A percentile compares a stretch with the other conserved stretches of the same genome.
Conservation (phyloP, 2,329 filamentous ascomycete species). For the Diaporthe velutina region DNA sequence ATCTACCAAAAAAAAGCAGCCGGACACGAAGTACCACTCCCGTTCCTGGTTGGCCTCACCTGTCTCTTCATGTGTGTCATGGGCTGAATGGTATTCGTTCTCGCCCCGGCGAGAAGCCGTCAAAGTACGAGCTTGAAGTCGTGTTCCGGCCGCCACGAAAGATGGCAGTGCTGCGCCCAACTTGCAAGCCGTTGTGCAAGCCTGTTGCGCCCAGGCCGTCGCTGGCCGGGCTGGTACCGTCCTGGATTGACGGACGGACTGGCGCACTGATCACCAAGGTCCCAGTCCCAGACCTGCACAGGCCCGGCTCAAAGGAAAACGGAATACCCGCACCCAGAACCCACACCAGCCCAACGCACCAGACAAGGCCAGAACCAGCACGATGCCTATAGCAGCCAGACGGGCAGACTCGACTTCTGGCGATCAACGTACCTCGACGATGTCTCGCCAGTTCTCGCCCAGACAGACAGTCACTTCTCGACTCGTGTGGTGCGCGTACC, state of each 20-base stretch:
- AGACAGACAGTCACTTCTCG: not conserved
- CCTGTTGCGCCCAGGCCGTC: slow-evolving; percentile 3
- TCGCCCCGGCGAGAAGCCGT: not conserved
- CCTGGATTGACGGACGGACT: not conserved
- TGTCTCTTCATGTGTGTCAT: not conserved
- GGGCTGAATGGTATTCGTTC: not conserved
- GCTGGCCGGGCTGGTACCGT: no score
- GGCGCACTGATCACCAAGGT: slow-evolving; percentile 18
- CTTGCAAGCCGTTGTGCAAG: not conserved
- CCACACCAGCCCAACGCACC: slow-evolving; percentile 5
- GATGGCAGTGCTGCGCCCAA: slow-evolving; percentile 1
- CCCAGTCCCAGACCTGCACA: slow-evolving; percentile 5
- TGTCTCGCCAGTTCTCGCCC: not conserved
- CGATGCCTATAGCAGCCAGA: slow-evolving; percentile 18
- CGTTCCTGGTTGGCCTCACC: slow-evolving; percentile 6
- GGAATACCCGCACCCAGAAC: not conserved
- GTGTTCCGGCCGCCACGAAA: slow-evolving; percentile 9
- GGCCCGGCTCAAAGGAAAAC: slow-evolving; percentile 26
- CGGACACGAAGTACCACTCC: not conserved
- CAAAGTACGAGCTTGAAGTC: slow-evolving; percentile 17
- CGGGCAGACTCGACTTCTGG: not conserved
- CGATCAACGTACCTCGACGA: not conserved
- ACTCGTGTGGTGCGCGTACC: slow-evolving; percentile 17
- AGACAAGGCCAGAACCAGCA: not conserved
- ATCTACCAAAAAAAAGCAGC: not conserved